A percentile compares a stretch with the other conserved stretches of the same genome.
phyloP scores from a whole-genome alignment of 192 early-diverging fungal genomes.

The Podila horticola region DNA sequence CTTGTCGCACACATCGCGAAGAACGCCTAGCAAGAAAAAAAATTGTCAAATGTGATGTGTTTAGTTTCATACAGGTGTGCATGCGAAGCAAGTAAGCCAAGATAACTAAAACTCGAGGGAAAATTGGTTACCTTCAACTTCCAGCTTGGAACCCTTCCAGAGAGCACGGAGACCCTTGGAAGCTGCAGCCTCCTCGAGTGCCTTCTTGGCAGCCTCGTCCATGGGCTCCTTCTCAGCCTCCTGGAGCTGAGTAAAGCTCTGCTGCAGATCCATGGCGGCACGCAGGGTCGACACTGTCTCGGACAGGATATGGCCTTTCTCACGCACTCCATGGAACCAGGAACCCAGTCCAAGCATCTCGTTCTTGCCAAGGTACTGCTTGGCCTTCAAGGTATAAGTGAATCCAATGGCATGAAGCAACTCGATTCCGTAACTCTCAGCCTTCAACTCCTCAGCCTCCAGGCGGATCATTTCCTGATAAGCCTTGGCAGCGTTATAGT shows the following conservation, averaged over 20 bases:
- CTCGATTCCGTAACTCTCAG: slow-evolving; percentile 93
- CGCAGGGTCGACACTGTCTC: slow-evolving; percentile 93
- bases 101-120: background rate
- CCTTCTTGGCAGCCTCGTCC: slow-evolving; percentile 70
- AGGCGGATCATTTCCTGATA: slow-evolving; percentile 76
- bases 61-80: no score
- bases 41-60: background rate
- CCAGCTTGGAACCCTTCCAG: slow-evolving; percentile 94
- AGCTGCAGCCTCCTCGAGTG: slow-evolving; percentile 75
- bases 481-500: slow-evolving; percentile 64
- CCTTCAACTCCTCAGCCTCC: slow-evolving; percentile 90
- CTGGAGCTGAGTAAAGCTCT: slow-evolving; percentile 88
- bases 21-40: slow-evolving; percentile 57
- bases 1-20: slow-evolving; percentile 92
- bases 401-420: slow-evolving; percentile 93
- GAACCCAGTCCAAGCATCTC: slow-evolving; percentile 79
- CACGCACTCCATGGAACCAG: slow-evolving; percentile 77
- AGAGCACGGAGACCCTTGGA: slow-evolving; percentile 86
- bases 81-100: background rate
- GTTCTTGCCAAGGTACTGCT: slow-evolving; percentile 79
- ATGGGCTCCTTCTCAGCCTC: slow-evolving; percentile 89
- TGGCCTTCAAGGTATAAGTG: slow-evolving; percentile 89
- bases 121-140: slow-evolving; percentile 78
- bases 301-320: slow-evolving; percentile 91
- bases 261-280: slow-evolving; percentile 93